Evolutionary conservation across 371 early-diverging fungal species (phyloP).

Genomic region (Mucor racemosus): DNA sequence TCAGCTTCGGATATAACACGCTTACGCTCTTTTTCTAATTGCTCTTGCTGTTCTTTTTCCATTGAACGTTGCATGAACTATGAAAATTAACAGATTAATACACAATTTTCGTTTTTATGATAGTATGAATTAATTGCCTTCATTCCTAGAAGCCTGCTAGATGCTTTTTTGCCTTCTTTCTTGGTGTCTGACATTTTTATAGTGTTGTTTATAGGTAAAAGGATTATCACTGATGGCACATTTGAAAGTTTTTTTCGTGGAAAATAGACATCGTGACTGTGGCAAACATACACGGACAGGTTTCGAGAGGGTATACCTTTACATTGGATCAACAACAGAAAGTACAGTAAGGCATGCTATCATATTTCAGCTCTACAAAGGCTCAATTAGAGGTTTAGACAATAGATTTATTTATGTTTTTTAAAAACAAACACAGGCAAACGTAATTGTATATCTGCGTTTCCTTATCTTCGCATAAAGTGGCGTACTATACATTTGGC

Average conservation of each 20-base stretch:
- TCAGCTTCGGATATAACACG: constrained; percentile 62
- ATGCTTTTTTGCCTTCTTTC: constrained; percentile 41
- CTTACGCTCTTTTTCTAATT: constrained; percentile 48
- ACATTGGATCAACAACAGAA: not conserved
- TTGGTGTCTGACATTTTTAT: constrained; percentile 13
- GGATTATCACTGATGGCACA: not conserved
- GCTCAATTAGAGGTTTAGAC: not conserved
- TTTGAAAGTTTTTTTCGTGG: constrained; percentile 2
- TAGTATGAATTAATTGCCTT: constrained; percentile 30
- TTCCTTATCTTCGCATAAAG: not conserved
- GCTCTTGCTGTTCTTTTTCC: constrained; percentile 43
- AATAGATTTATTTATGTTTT: not conserved
- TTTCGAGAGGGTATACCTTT: not conserved
- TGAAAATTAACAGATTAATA: not conserved
- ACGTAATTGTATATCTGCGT: not conserved
- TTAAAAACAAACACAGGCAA: not conserved
- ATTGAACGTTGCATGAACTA: constrained; percentile 66
- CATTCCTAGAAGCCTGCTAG: constrained; percentile 51
- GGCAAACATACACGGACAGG: not conserved
- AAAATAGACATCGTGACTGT: not conserved
- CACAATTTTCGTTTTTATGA: not conserved
- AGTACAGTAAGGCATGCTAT: no score
- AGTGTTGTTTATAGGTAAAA: not conserved
- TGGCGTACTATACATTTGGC: no score
- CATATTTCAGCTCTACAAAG: not conserved